phyloP scores from a whole-genome alignment of 2,329 filamentous ascomycete genomes.

The Furcasterigmium furcatum region DNA sequence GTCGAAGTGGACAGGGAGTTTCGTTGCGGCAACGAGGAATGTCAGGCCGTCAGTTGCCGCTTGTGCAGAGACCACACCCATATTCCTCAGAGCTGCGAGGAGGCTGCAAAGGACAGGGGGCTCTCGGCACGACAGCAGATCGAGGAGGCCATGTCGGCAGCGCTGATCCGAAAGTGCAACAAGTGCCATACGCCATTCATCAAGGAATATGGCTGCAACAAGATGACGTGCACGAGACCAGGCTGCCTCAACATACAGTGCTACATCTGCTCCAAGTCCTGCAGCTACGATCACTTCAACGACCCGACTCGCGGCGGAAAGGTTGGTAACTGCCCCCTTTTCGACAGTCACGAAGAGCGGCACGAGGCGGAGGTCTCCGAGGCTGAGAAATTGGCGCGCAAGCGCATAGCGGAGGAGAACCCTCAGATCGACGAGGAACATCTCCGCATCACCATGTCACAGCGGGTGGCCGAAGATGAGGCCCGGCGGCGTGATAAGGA shows the following conservation, averaged over 20 bases:
- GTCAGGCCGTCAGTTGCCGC: constrained; percentile 61
- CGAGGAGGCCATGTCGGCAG: constrained; percentile 82
- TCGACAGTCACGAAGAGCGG: constrained; percentile 57
- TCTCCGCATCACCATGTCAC: constrained; percentile 58
- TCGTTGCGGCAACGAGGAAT: constrained; percentile 63
- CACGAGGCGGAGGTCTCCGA: constrained; percentile 61
- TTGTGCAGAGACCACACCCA: constrained; percentile 68
- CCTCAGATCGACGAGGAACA: constrained; percentile 56
- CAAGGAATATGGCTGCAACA: constrained; percentile 79
- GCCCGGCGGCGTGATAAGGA: constrained; percentile 14
- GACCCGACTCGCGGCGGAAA: constrained; percentile 43
- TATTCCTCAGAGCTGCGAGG: constrained; percentile 68
- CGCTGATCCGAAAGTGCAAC: constrained; percentile 75
- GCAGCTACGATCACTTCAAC: constrained; percentile 69
- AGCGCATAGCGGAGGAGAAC: constrained; percentile 53
- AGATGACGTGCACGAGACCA: constrained; percentile 67
- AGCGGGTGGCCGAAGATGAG: constrained; percentile 44
- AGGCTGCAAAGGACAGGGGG: constrained; percentile 58
- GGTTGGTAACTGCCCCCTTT: constrained; percentile 60
- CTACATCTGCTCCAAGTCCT: constrained; percentile 69
- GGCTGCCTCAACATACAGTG: constrained; percentile 54
- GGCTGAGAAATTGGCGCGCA: constrained; percentile 57
- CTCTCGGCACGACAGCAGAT: constrained; percentile 61
- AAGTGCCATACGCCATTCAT: constrained; percentile 70
- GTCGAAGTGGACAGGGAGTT: constrained; percentile 71